These are phyloP conservation scores for Euphorbia schlechtendalii DNA, from an alignment of 441 rosid genomes.

Conservation along the genomic window DNA sequence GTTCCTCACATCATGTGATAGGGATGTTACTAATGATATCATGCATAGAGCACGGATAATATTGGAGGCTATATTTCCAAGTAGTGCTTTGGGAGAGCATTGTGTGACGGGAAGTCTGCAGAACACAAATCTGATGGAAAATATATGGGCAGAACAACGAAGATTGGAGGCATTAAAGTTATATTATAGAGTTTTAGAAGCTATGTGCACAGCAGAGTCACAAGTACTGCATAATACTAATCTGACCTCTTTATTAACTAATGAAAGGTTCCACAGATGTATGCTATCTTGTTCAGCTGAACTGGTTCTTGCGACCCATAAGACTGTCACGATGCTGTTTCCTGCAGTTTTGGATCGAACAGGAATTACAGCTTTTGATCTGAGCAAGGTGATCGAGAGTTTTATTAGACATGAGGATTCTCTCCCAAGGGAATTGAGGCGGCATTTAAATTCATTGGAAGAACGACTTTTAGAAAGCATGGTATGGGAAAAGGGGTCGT, in stretches of 20 bases:
- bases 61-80: slow-evolving; percentile 87
- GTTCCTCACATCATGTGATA: slow-evolving; percentile 74
- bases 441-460: slow-evolving; percentile 94
- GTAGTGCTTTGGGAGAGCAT: slow-evolving; percentile 57
- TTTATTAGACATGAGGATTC: slow-evolving; percentile 94
- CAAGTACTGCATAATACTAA: slow-evolving; percentile 72
- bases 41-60: slow-evolving; percentile 78
- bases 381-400: slow-evolving; percentile 98
- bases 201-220: slow-evolving; percentile 91
- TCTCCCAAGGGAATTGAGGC: slow-evolving; percentile 92
- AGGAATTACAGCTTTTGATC: slow-evolving; percentile 97
- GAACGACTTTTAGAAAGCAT: slow-evolving; percentile 93
- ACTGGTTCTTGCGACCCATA: slow-evolving; percentile 87
- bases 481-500: slow-evolving; percentile 99
- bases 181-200: slow-evolving; percentile 87
- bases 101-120: slow-evolving; percentile 59
- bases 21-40: slow-evolving; percentile 73
- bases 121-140: slow-evolving; percentile 76
- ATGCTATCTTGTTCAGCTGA: slow-evolving; percentile 99
- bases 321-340: slow-evolving; percentile 86
- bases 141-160: slow-evolving; percentile 93
- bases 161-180: slow-evolving; percentile 80
- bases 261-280: slow-evolving; percentile 97
- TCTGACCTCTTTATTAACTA: slow-evolving; percentile 82
- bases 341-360: slow-evolving; percentile 96